Conservation (phyloP, 2,329 filamentous ascomycete species). For the Mycosphaerella arachidis region DNA sequence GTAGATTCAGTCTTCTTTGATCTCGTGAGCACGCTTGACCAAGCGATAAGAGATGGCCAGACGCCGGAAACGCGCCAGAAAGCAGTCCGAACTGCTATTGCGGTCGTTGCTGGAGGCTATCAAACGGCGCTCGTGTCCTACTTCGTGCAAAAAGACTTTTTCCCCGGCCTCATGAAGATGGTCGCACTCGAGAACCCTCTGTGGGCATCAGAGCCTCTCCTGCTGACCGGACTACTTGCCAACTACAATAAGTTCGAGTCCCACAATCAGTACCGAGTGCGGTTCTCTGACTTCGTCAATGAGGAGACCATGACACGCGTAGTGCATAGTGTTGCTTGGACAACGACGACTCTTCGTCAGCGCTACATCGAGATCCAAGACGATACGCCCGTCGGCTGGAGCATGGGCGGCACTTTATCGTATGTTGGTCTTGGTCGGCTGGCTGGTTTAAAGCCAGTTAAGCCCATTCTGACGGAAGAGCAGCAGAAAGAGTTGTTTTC, state of each 20-base stretch:
- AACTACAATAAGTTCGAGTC: conserved; percentile 99
- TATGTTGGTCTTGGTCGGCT: conserved; percentile 81
- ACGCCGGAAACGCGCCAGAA: conserved; percentile 64
- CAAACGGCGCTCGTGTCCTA: conserved; percentile 92
- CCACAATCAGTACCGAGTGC: conserved; percentile 89
- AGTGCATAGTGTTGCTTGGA: conserved; percentile 67
- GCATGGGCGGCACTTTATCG: conserved; percentile 69
- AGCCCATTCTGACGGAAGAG: conserved; percentile 64
- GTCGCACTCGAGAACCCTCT: conserved; percentile 67
- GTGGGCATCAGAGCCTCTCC: conserved; percentile 65
- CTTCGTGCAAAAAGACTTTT: conserved; percentile 89
- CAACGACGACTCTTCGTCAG: conserved; percentile 63
- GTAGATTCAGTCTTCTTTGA: conserved; percentile 84
- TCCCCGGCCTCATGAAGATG: conserved; percentile 92
- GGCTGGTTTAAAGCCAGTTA: conserved; percentile 56
- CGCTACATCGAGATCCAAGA: conserved; percentile 84
- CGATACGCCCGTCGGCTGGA: conserved; percentile 87
- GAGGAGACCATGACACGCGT: conserved; percentile 80
- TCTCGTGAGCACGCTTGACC: conserved; percentile 77
- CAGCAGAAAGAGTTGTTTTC: conserved; percentile 78
- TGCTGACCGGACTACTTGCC: conserved; percentile 77
- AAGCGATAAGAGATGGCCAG: conserved; percentile 76
- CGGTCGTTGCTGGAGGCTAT: conserved; percentile 88
- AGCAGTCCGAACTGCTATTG: conserved; percentile 74
- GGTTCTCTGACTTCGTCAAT: conserved; percentile 93